Evolutionary conservation across 345 rosid species (phyloP).

Genomic region (Draba incana): DNA sequence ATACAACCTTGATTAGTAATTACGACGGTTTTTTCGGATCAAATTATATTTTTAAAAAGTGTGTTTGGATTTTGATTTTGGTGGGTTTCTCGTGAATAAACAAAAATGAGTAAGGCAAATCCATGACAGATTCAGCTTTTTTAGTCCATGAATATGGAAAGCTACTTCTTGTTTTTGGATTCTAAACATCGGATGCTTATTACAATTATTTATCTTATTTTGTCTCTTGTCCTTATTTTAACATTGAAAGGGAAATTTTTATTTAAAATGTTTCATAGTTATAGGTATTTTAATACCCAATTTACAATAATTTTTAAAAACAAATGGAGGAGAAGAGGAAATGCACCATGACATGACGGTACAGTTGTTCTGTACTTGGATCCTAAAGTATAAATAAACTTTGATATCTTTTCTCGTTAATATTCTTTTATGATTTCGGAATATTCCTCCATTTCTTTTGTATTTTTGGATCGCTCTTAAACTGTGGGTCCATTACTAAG

Average conservation of each 20-base stretch:
- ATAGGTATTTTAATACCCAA: constrained; percentile 16
- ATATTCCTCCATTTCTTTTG: constrained; percentile 13
- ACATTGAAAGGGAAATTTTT: not conserved
- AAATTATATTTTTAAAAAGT: no score
- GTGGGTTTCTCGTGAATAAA: not conserved
- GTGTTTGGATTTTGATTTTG: not conserved
- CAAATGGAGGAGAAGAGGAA: constrained; percentile 13
- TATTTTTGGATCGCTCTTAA: constrained; percentile 8
- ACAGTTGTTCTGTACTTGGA: constrained; percentile 38
- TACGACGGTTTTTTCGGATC: not conserved
- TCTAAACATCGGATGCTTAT: constrained; percentile 41
- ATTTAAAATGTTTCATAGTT: constrained; percentile 24
- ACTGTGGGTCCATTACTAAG: constrained; percentile 16
- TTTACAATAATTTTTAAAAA: not conserved
- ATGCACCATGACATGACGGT: constrained; percentile 32
- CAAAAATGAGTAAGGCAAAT: constrained; percentile 2
- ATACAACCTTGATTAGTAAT: constrained; percentile 19
- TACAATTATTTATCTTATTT: not conserved
- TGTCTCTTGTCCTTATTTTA: constrained; percentile 8
- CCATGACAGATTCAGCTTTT: not conserved
- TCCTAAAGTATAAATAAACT: not conserved
- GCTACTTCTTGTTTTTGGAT: constrained; percentile 28
- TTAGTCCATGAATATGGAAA: constrained; percentile 24
- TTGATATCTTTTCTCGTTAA: not conserved
- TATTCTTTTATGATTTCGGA: constrained; percentile 20